phyloP scores from a whole-genome alignment of 148 eudicot species.

The Diospyros lotus region DNA sequence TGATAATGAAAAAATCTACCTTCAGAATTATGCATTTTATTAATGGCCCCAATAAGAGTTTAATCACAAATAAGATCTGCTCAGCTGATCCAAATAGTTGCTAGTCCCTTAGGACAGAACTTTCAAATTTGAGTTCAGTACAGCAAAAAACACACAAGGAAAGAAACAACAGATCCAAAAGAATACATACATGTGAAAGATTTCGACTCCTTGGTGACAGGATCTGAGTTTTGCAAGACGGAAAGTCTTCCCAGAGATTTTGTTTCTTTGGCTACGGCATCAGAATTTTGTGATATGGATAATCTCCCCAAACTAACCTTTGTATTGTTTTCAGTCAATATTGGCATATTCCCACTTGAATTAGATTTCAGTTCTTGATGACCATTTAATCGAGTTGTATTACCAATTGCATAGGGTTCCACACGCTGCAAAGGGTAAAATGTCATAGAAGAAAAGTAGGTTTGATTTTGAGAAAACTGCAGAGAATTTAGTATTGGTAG shows the following conservation, averaged over 20 bases:
- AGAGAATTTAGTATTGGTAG: background rate
- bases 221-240: conserved; percentile 48
- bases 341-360: conserved; percentile 45
- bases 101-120: background rate
- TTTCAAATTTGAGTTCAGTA: background rate
- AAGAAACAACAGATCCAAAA: conserved; percentile 4
- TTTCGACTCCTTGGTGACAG: conserved; percentile 56
- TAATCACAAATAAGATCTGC: background rate
- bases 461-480: conserved; percentile 3
- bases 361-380: conserved; percentile 48
- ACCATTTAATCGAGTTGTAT: conserved; percentile 42
- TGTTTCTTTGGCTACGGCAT: conserved; percentile 54
- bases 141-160: background rate
- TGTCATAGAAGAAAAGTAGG: conserved; percentile 16
- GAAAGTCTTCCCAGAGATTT: conserved; percentile 63
- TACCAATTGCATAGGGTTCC: conserved; percentile 71
- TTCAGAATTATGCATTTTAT: background rate
- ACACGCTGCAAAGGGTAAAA: conserved; percentile 49
- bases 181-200: conserved; percentile 58
- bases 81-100: background rate
- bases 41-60: background rate
- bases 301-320: conserved; percentile 59
- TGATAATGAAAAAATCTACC: background rate
- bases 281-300: conserved; percentile 64
- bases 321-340: conserved; percentile 48